A percentile compares a stretch with the other conserved stretches of the same genome.
These are phyloP conservation scores for Noccaea bulbosa DNA, from an alignment of 345 rosid genomes.

Conservation along the genomic window DNA sequence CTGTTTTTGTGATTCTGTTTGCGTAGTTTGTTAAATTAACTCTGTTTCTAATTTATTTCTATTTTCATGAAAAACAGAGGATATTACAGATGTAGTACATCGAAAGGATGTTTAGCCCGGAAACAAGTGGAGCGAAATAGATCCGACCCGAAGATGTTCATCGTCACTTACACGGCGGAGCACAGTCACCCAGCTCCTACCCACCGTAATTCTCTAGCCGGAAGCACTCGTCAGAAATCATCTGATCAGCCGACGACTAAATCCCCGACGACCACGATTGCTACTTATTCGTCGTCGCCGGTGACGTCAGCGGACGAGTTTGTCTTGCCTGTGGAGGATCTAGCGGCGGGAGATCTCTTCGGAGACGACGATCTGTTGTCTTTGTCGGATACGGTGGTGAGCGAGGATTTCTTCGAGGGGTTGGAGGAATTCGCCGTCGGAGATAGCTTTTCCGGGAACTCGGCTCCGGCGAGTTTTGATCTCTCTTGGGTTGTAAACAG, in stretches of 20 bases:
- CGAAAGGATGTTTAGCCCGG: constrained; percentile 94
- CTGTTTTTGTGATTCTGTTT: constrained; percentile 32
- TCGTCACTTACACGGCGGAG: constrained; percentile 93
- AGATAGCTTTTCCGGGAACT: constrained; percentile 56
- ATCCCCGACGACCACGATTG: constrained; percentile 44
- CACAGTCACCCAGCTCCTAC: constrained; percentile 95
- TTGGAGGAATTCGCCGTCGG: constrained; percentile 62
- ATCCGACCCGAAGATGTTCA: constrained; percentile 91
- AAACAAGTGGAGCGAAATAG: constrained; percentile 98
- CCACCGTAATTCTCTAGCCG: constrained; percentile 94
- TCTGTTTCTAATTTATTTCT: constrained; percentile 21
- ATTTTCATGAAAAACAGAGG: constrained; percentile 58
- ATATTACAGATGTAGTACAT: constrained; percentile 93
- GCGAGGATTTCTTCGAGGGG: constrained; percentile 87
- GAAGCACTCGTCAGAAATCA: constrained; percentile 83
- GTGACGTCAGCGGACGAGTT: constrained; percentile 60
- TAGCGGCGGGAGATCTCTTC: constrained; percentile 53
- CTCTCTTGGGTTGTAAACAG: constrained; percentile 56
- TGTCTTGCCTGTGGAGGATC: constrained; percentile 47
- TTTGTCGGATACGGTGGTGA: constrained; percentile 60
- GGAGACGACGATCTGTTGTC: constrained; percentile 64
- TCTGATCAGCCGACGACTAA: constrained; percentile 43
- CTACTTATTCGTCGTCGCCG: constrained; percentile 52
- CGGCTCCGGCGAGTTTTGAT: constrained; percentile 57
- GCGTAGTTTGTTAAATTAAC: constrained; percentile 5